Evolutionary conservation across 345 rosid genomes (phyloP).

Genomic region (Camelina hispida): DNA sequence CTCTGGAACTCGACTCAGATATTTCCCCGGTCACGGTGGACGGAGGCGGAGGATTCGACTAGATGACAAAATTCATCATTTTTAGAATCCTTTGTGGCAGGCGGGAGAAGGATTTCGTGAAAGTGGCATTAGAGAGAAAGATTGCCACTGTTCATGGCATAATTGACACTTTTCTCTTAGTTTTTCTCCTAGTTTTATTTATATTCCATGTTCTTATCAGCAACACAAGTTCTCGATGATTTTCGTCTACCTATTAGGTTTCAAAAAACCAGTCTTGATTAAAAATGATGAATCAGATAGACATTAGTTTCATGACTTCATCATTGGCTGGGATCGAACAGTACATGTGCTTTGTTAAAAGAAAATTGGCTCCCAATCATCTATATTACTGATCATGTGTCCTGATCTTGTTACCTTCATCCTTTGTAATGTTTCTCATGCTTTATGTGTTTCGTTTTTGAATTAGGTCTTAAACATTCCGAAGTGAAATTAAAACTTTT

Average conservation of each 20-base stretch:
- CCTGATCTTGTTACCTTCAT: constrained; percentile 11
- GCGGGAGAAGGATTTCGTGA: too few species aligned
- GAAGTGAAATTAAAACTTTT: background rate
- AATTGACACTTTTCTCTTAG: too few species aligned
- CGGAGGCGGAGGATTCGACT: too few species aligned
- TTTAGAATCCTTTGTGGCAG: too few species aligned
- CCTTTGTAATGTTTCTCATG: constrained; percentile 2
- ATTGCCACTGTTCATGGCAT: too few species aligned
- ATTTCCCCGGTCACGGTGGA: too few species aligned
- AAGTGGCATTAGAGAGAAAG: too few species aligned
- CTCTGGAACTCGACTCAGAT: too few species aligned
- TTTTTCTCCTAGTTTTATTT: background rate
- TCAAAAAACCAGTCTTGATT: background rate
- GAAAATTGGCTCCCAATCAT: background rate
- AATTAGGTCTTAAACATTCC: constrained; percentile 2
- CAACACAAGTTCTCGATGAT: background rate
- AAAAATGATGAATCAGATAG: background rate
- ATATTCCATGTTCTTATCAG: background rate
- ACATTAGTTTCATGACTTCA: background rate
- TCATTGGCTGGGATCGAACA: background rate
- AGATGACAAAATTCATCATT: too few species aligned
- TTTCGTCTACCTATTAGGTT: constrained; percentile 1
- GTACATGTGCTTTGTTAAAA: background rate
- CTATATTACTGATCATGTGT: constrained; percentile 17
- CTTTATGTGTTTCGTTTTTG: background rate